Percentiles rank a stretch among this genome's conserved stretches.
Conservation (phyloP, 495 filamentous ascomycete genomes). For the Aspergillus coremiiformis region DNA sequence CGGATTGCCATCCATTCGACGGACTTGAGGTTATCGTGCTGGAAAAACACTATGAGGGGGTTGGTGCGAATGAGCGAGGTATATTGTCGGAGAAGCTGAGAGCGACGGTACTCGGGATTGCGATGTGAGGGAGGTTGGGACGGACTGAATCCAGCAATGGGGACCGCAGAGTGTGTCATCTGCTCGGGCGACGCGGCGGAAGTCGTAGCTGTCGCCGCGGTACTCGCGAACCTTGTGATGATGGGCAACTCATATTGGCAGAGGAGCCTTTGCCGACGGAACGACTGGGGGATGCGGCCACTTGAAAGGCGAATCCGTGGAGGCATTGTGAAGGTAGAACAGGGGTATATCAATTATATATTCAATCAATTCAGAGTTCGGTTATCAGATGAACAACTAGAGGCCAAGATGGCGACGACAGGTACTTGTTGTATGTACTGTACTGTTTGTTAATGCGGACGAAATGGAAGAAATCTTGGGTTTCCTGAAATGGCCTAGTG, state of each 20-base stretch:
- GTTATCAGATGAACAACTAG: background rate
- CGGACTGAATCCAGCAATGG: constrained; percentile 51
- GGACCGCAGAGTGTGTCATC: constrained; percentile 46
- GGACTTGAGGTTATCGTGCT: constrained; percentile 91
- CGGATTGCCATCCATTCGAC: constrained; percentile 82
- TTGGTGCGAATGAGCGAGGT: constrained; percentile 85
- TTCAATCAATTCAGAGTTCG: too few species aligned
- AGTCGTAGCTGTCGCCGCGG: constrained; percentile 36
- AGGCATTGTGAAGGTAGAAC: constrained; percentile 32
- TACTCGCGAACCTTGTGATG: constrained; percentile 27
- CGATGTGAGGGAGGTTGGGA: constrained; percentile 86
- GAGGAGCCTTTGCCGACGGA: constrained; percentile 28
- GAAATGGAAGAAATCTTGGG: constrained; percentile 16
- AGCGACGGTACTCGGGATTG: constrained; percentile 77
- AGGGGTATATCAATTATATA: constrained; percentile 1
- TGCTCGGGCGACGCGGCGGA: constrained; percentile 44
- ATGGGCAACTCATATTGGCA: constrained; percentile 31
- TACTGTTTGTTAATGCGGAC: too few species aligned
- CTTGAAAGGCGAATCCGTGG: constrained; percentile 36
- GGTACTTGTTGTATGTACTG: too few species aligned
- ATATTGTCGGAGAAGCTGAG: constrained; percentile 91
- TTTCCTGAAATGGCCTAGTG: constrained; percentile 16
- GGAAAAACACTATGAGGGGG: constrained; percentile 85
- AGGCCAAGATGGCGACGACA: constrained; percentile 4
- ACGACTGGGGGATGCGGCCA: constrained; percentile 20